Base-by-base conservation (phyloP, 208 protist species). In the Crithidia expoeki region DNA sequence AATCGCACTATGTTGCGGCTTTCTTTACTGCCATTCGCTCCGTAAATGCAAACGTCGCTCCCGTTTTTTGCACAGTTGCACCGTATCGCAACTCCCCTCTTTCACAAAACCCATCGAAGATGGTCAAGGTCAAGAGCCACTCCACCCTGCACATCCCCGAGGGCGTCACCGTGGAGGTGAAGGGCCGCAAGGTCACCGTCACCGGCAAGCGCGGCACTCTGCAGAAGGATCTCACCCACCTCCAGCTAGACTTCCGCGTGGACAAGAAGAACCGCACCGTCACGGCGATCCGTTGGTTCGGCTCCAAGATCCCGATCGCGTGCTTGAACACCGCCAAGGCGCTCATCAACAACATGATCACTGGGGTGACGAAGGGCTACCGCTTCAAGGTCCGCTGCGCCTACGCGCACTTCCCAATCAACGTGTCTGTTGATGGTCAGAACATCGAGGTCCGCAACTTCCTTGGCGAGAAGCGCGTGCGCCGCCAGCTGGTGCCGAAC, bases 401-500 rank as follows among this genome's bases (percentile, higher is more conserved):
- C 64, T 99, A 99, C 88, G 97, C 98, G 27, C 99, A 99, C 93
- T 99, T 99, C 89, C 99, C 99, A 75, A 99, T 99, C 84, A 99
- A 99, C 78, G 87, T 98, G 50, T 86, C 83, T 21, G 83, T 99
- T 72, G 85, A 97, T 66, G 92, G 88, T 56, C 98, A 95, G 79
- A 74, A 72, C 36, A 85, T 99, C 63, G 97, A 99, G 86, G 98
- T 99, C 83, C 96, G 98, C 76, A 99, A 99, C 92, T 99, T 99
- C 96, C 88, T 99, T n/a, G 98, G 98, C 71, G 97, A 99, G 94
- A 99, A 98, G 81, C 82, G 95, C 66, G 88, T 98, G 36, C 95
- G 98, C 74, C 66, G 82, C 27, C 91, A 99, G 56, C 10, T 84
- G 7, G 86, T 99, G 71, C 79, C 85, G 36, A 87, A 93, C 33